Evolutionary conservation across 768 basidiomycete genomes (phyloP), one percentile per base, ranked within the genome.

Genomic region (Goffeauzyma gilvescens): DNA sequence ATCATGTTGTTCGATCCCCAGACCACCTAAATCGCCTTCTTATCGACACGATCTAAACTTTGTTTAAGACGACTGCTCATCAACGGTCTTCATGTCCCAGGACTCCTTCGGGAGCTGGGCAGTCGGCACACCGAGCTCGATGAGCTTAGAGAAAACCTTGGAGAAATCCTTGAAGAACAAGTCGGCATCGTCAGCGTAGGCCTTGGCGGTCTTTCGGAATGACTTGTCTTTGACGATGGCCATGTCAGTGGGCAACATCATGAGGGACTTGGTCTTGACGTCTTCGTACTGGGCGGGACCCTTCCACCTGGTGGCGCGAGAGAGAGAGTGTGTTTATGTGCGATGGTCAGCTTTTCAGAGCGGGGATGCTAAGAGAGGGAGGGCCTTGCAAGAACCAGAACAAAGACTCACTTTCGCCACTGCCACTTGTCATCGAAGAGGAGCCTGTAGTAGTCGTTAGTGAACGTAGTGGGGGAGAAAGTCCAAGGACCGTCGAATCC

Each of bases 191-290:
- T 81, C 72, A 24, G 90, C 87, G 57, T 95, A 96, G 14, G 75
- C 73, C 67, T 84, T 75, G 43, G 81, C 80, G 55, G 68, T 75
- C 65, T 85, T 83, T 70, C 79, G 82, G 75, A 95, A 95, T 51
- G 68, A 69, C 75, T 85, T 93, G 69, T 96, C 90, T 63, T 79
- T 76, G 48, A 72, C 70, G 44, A 96, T 71, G 41, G 81, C 76
- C 63, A 86, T 86, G 66, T 93, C 87, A 55, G 86, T 79, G 26
- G 86, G 86, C 33, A 95, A 68, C 89, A 95, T 95, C 89, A 95
- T 95, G 39, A 95, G 69, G 20, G 75, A 65, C 54, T 73, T 73
- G 31, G 86, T 87, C 66, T 74, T 76, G 74, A 85, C 87, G 68
- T 95, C 90, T 65, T 81, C 77, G 44, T 79, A 77, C 67, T 93